Evolutionary conservation across 2,329 filamentous ascomycete species (phyloP).

Genomic region (Ophiostoma sp.): DNA sequence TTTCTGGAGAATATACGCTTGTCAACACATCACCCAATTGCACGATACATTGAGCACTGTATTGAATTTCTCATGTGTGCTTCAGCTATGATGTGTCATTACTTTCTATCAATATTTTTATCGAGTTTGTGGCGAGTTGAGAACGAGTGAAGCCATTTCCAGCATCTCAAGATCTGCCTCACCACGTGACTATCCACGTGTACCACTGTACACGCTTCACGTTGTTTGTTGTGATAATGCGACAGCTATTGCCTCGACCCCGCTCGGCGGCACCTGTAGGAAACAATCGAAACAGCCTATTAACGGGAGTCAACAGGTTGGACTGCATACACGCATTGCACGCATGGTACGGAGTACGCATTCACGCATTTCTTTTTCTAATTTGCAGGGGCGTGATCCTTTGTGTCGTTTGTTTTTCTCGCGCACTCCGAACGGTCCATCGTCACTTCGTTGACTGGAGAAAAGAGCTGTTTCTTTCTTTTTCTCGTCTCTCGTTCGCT

Average conservation of each 20-base stretch:
- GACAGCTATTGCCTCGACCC: constrained; percentile 7
- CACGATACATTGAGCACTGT: no score
- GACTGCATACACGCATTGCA: not conserved
- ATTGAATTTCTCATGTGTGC: no score
- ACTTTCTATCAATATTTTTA: not conserved
- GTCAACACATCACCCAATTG: no score
- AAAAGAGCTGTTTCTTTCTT: not conserved
- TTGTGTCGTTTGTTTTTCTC: not conserved
- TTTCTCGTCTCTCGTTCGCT: not conserved
- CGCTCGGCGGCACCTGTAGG: not conserved
- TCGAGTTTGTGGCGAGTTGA: no score
- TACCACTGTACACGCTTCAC: not conserved
- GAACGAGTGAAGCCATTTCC: no score
- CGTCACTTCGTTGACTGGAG: no score
- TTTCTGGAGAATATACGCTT: no score
- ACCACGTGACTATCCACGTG: not conserved
- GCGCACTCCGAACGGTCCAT: not conserved
- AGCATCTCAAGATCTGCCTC: no score
- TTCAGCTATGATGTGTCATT: no score
- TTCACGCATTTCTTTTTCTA: not conserved
- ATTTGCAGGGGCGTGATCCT: not conserved
- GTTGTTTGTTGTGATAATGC: constrained; percentile 24
- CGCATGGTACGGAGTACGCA: not conserved
- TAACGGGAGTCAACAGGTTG: constrained; percentile 4
- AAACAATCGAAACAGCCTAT: not conserved